Conservation (phyloP, 768 basidiomycete genomes). For the Suillus tomentosus region DNA sequence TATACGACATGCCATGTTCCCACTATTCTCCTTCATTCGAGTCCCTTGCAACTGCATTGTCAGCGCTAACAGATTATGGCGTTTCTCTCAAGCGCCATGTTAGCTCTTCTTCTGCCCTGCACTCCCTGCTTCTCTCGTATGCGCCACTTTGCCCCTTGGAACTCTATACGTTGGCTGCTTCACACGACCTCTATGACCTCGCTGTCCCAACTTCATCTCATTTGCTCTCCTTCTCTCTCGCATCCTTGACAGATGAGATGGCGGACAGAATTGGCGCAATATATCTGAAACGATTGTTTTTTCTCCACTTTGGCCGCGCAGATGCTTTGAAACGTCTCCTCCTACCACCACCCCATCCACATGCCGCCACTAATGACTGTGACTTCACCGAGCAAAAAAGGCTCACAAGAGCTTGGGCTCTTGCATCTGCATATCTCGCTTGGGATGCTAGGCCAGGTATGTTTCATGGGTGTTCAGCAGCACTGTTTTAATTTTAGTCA, state of each 20-base stretch:
- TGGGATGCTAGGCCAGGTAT: constrained; percentile 83
- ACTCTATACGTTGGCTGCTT: constrained; percentile 70
- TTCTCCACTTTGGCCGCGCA: constrained; percentile 78
- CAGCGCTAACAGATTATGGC: constrained; percentile 61
- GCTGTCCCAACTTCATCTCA: constrained; percentile 76
- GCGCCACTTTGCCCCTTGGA: constrained; percentile 72
- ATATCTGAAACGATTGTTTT: constrained; percentile 81
- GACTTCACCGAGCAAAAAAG: constrained; percentile 80
- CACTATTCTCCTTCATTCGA: constrained; percentile 74
- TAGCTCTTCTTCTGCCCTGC: constrained; percentile 55
- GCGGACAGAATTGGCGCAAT: constrained; percentile 69
- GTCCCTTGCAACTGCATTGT: constrained; percentile 56
- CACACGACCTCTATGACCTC: constrained; percentile 67
- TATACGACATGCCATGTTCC: constrained; percentile 72
- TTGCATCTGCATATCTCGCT: constrained; percentile 79
- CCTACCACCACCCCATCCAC: constrained; percentile 72
- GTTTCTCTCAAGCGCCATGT: constrained; percentile 50
- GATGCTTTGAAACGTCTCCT: constrained; percentile 83
- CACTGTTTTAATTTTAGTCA: constrained; percentile 7
- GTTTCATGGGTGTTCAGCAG: constrained; percentile 18
- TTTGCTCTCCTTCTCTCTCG: constrained; percentile 69
- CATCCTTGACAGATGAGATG: constrained; percentile 69
- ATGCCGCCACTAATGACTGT: constrained; percentile 67
- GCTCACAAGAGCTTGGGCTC: constrained; percentile 77
- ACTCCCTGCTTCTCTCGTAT: constrained; percentile 60